Percentiles rank a stretch among this genome's conserved stretches.
These are phyloP conservation scores for Arabidopsis suecica DNA, from an alignment of 345 rosid genomes.

Conservation along the genomic window DNA sequence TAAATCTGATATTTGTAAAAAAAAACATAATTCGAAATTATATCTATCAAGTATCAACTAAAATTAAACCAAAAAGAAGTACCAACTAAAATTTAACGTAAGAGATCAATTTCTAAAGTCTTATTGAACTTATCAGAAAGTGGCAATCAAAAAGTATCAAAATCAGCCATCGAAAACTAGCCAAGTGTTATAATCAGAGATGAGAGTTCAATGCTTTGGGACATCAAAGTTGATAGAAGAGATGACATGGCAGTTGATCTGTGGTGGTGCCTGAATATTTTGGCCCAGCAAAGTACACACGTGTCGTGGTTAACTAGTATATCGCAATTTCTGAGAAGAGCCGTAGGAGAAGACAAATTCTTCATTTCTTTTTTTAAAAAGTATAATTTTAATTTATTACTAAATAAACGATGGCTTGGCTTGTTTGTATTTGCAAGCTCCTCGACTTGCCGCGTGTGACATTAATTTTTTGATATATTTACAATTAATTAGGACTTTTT, in stretches of 20 bases:
- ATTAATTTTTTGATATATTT: not conserved
- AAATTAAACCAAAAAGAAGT: not conserved
- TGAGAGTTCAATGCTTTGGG: slow-evolving; percentile 27
- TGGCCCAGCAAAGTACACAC: slow-evolving; percentile 20
- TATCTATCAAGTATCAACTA: not conserved
- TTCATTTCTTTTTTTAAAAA: not conserved
- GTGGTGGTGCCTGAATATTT: slow-evolving; percentile 31
- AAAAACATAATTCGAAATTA: not conserved
- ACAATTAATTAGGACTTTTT: not conserved
- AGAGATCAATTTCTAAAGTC: not conserved
- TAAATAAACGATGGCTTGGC: slow-evolving; percentile 18
- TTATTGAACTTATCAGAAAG: not conserved
- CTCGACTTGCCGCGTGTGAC: slow-evolving; percentile 41
- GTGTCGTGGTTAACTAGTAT: slow-evolving; percentile 41
- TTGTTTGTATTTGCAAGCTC: slow-evolving; percentile 36
- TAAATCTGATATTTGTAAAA: not conserved
- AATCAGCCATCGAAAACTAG: slow-evolving; percentile 18
- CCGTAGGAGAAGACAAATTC: slow-evolving; percentile 31
- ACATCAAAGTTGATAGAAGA: slow-evolving; percentile 38
- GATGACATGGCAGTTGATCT: slow-evolving; percentile 32
- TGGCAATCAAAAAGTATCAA: slow-evolving; percentile 21
- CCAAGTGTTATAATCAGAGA: slow-evolving; percentile 27
- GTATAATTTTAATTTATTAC: not conserved
- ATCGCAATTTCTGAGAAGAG: slow-evolving; percentile 36
- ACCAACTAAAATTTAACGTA: not conserved